phyloP scores from a whole-genome alignment of 164 flowering plant genomes.

The Vitis vinifera region ASM3070453v1 NC_081809.1:1272501-1273000 shows the following conservation, averaged over 20 bases:
- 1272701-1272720: conserved; percentile 79
- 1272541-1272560: conserved; percentile 64
- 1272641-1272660: conserved; percentile 64
- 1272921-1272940: not conserved
- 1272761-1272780: not conserved
- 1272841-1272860: not conserved
- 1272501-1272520: conserved; percentile 74
- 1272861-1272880: not conserved
- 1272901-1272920: not conserved
- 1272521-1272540: conserved; percentile 83
- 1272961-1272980: too few relatives aligned
- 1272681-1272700: conserved; percentile 93
- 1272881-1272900: too few relatives aligned
- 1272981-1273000: too few relatives aligned
- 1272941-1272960: too few relatives aligned
- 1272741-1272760: conserved; percentile 51
- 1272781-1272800: not conserved
- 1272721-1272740: conserved; percentile 76
- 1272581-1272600: conserved; percentile 72
- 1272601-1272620: conserved; percentile 68
- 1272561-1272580: conserved; percentile 56
- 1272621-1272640: conserved; percentile 57
- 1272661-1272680: conserved; percentile 87
- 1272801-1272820: not conserved
- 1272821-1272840: not conserved